Evolutionary conservation across 2,329 filamentous ascomycete species (phyloP), one percentile per base, ranked within the genome.

Genomic region (Myrmaecium sp.): DNA sequence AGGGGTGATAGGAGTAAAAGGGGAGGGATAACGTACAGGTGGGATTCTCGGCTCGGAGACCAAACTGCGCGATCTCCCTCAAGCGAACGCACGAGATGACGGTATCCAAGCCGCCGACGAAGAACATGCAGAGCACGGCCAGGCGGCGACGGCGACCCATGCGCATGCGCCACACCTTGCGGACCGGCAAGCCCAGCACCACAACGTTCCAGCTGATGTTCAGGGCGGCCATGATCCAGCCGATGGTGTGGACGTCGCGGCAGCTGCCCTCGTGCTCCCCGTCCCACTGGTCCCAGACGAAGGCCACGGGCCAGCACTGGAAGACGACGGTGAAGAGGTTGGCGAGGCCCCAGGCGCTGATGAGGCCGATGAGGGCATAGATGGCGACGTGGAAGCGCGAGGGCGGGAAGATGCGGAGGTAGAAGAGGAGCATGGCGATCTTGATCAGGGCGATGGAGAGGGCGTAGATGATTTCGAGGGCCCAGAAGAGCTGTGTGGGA

Each of bases 101-200:
- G 28, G 40, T 42, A 41, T 13, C 41, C 41, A 23, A 44, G 7
- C 33, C 36, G 32, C 44, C 44, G 11, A 45, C 33, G 2, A 43
- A 16, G 5, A 36, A 19, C 5, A 43, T 34, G 9, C 37, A 15
- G 2, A 36, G 19, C 5, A 44, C 34, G 9, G 38, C 37, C 15
- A 44, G 30, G 13, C 31, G 32, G 2, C 30, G 35, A 10, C 36
- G 32, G 3, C 33, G 17, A 3, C 37, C 36, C 39, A 44, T 41
- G 20, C 42, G 40, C 11, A 44, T 32, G 4, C 29, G 25, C 8
- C 30, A 17, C 10, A 44, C 39, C 9, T 40, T 28, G 3, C 40
- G 41, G 18, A 41, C 33, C 1, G 41, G 41, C 3, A 44, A 32
- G 7, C 39, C 23, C 28, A 42, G 41, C 17, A 43, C 36, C 4